phyloP scores from a whole-genome alignment of 140 eudicot species.

The Flaveria floridana region DNA sequence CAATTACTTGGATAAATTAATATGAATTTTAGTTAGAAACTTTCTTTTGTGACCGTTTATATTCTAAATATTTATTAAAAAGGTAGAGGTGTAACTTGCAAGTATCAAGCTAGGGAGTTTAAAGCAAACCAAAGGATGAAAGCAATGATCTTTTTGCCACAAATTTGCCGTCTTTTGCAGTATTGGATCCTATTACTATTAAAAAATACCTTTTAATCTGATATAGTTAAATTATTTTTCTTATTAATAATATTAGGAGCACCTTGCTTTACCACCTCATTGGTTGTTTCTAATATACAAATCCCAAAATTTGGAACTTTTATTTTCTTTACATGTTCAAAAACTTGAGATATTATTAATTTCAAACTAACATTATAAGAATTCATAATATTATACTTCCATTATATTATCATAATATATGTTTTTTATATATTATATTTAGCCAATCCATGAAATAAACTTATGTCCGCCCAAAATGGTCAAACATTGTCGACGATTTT shows the following conservation, averaged over 20 bases:
- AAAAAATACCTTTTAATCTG: background rate
- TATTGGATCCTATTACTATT: conserved; percentile 29
- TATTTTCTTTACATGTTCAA: background rate
- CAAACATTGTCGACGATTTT: conserved; percentile 19
- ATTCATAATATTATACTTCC: background rate
- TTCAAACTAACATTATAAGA: conserved; percentile 1
- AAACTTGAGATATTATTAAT: background rate
- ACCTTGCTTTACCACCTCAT: conserved; percentile 25
- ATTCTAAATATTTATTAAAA: conserved; percentile 17
- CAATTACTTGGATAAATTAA: conserved; percentile 31
- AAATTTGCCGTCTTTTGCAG: conserved; percentile 40
- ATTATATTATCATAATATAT: background rate
- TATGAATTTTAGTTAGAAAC: background rate
- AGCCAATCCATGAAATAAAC: background rate
- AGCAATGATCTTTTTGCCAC: conserved; percentile 40
- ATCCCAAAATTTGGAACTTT: background rate
- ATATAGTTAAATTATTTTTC: background rate
- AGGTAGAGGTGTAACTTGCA: conserved; percentile 43
- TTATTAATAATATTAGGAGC: background rate
- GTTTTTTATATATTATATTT: too few relatives aligned
- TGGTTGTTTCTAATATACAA: conserved; percentile 11
- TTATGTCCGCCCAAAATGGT: conserved; percentile 20
- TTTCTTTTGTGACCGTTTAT: conserved; percentile 2
- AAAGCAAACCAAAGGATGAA: conserved; percentile 44
- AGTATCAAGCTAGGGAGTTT: conserved; percentile 34